Evolutionary conservation across 2,329 filamentous ascomycete species (phyloP), one percentile per base, ranked within the genome.

Genomic region (Hypoxylon sp.): DNA sequence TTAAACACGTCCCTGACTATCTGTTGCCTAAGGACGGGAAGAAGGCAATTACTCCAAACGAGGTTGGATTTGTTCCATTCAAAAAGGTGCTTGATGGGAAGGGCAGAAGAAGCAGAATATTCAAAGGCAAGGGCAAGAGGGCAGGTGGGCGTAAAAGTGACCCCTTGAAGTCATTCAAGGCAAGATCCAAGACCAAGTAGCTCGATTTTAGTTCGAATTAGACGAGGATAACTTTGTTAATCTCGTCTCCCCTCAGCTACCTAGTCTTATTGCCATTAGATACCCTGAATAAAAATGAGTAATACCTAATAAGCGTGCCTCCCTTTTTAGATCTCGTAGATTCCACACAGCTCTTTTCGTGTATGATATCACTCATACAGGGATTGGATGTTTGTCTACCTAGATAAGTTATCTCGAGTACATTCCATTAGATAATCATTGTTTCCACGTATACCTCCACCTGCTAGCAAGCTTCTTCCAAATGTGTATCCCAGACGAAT

Each of bases 1-100:
- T 99, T 72, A 97, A 94, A 81, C 93, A 98, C 79, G 92, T 99
- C 1, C 96, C 96, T 0, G 95, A 98, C 51, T 99, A 99, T 78
- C 82, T 99, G 57, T 84, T 99, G 74, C 96, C 96, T 0, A 83
- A 86, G 77, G 94, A 88, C 77, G 91, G 91, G 46, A 92, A 89
- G 79, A 91, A 92, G 76, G 90, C 87, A 0, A 82, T 93, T 59
- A 87, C 87, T 35, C 82, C 85, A 13, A 86, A 88, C 27, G 86
- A 93, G 64, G 85, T 94, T 61, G 93, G 93, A 1, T 96, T 94
- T 75, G 93, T 97, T 35, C 89, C 92, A 0, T 84, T 91, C 72
- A 83, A 83, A 72, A 90, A 88, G 78, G 73, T 78, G 37, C 78
- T 73, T n/a, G 85, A 85, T 44, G 84, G 84, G 73, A 85, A 89